A percentile compares a stretch with the other conserved stretches of the same genome.
These are phyloP conservation scores for Botrytis elliptica DNA, from an alignment of 2,329 filamentous ascomycete species.

Conservation along the genomic window DNA sequence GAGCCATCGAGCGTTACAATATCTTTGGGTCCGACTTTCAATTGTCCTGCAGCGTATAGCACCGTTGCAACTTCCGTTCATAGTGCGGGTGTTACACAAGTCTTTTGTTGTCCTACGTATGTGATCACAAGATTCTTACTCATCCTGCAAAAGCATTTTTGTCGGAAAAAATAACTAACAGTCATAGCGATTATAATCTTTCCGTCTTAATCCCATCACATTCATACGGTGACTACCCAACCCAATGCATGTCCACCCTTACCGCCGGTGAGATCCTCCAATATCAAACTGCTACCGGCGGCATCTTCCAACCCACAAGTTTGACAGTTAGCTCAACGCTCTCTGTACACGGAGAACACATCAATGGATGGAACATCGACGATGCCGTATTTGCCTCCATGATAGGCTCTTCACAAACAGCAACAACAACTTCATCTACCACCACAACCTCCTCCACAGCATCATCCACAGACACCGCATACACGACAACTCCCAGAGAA, in stretches of 20 bases:
- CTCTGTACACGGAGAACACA: conserved; percentile 14
- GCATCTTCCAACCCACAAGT: conserved; percentile 16
- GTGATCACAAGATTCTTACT: not conserved
- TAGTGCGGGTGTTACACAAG: conserved; percentile 9
- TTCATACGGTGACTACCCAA: not conserved
- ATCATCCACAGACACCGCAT: not conserved
- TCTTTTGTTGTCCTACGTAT: conserved; percentile 20
- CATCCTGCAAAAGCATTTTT: not conserved
- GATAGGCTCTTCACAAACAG: not conserved
- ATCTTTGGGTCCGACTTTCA: conserved; percentile 11
- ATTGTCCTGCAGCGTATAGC: conserved; percentile 13
- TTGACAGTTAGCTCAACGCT: conserved; percentile 1
- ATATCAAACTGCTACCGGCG: conserved; percentile 13
- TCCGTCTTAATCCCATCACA: not conserved
- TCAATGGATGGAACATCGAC: conserved; percentile 19
- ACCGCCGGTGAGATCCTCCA: conserved; percentile 9
- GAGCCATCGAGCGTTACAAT: conserved; percentile 1
- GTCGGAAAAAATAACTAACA: not conserved
- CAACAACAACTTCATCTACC: not conserved
- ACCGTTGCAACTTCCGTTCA: conserved; percentile 16
- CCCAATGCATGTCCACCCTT: conserved; percentile 17
- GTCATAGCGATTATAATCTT: conserved; percentile 10
- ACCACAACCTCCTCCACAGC: not conserved
- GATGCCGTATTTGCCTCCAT: conserved; percentile 11
- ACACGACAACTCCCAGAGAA: not conserved